Conservation (phyloP, 768 basidiomycete genomes). For the Hirschioporus abietinus region DNA sequence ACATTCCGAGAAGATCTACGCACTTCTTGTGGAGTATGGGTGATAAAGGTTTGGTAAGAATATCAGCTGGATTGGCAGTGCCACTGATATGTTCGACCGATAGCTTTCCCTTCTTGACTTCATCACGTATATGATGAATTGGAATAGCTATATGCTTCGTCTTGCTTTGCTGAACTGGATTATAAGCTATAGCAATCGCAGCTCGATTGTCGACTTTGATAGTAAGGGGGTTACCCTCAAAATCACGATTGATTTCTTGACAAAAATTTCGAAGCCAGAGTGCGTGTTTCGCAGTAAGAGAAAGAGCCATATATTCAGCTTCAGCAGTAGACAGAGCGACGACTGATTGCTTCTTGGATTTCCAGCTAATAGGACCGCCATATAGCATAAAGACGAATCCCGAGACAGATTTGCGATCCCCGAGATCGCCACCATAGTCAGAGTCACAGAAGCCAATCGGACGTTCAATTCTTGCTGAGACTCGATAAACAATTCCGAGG, state of each 20-base stretch:
- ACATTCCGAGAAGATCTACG: not conserved
- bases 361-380: conserved; percentile 28
- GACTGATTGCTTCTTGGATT: conserved; percentile 29
- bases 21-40: not conserved
- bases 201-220: conserved; percentile 23
- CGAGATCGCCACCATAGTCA: conserved; percentile 17
- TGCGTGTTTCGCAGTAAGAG: conserved; percentile 21
- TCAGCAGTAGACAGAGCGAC: conserved; percentile 32
- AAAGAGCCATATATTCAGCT: conserved; percentile 34
- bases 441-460: conserved; percentile 21
- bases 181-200: conserved; percentile 25
- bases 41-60: conserved; percentile 13
- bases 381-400: conserved; percentile 24
- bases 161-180: conserved; percentile 25
- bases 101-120: conserved; percentile 17
- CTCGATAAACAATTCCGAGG: conserved; percentile 12
- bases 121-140: conserved; percentile 29
- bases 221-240: not conserved
- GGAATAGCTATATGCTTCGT: conserved; percentile 34
- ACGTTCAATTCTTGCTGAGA: conserved; percentile 5
- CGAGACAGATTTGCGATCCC: conserved; percentile 24
- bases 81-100: conserved; percentile 16
- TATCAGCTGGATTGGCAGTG: conserved; percentile 19
- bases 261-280: conserved; percentile 17
- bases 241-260: conserved; percentile 7